A percentile compares a stretch with the other conserved stretches of the same genome.
Conservation (phyloP, 2,329 filamentous ascomycete genomes). For the Trichoderma atroviride region DNA sequence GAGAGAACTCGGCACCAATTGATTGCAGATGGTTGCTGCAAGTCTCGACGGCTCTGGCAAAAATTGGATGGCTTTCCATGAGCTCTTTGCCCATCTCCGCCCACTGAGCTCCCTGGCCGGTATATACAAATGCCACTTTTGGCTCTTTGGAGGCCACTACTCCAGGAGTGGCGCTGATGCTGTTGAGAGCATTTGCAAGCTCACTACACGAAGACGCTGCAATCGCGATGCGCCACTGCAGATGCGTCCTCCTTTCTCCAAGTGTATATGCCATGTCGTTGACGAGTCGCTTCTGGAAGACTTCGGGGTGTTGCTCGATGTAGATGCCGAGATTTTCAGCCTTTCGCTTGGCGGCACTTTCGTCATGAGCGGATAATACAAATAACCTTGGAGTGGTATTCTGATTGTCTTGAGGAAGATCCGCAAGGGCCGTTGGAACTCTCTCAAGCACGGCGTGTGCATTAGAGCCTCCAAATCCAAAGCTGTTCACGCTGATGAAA, state of each 20-base stretch:
- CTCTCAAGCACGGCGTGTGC: constrained; percentile 46
- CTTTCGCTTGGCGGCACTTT: constrained; percentile 39
- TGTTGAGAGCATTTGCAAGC: constrained; percentile 49
- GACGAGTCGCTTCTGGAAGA: constrained; percentile 49
- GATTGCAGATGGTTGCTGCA: constrained; percentile 39
- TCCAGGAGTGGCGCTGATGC: constrained; percentile 29
- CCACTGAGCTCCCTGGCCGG: constrained; percentile 47
- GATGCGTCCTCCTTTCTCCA: constrained; percentile 47
- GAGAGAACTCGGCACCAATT: constrained; percentile 43
- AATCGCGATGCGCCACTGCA: constrained; percentile 49
- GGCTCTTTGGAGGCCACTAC: constrained; percentile 30
- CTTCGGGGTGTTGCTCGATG: constrained; percentile 46
- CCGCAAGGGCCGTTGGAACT: constrained; percentile 8
- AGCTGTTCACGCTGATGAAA: constrained; percentile 54
- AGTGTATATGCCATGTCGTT: constrained; percentile 53
- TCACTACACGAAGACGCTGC: constrained; percentile 49
- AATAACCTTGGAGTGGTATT: constrained; percentile 43
- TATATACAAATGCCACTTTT: constrained; percentile 42
- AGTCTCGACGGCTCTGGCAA: constrained; percentile 38
- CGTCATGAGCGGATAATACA: constrained; percentile 45
- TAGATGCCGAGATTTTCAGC: constrained; percentile 42
- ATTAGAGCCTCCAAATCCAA: constrained; percentile 52
- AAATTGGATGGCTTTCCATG: constrained; percentile 40
- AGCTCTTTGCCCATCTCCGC: constrained; percentile 44
- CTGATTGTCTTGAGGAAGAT: constrained; percentile 28